A percentile compares a stretch with the other conserved stretches of the same genome.
These are phyloP conservation scores for Russula abietina DNA, from an alignment of 768 basidiomycete genomes.

Conservation along the genomic window DNA sequence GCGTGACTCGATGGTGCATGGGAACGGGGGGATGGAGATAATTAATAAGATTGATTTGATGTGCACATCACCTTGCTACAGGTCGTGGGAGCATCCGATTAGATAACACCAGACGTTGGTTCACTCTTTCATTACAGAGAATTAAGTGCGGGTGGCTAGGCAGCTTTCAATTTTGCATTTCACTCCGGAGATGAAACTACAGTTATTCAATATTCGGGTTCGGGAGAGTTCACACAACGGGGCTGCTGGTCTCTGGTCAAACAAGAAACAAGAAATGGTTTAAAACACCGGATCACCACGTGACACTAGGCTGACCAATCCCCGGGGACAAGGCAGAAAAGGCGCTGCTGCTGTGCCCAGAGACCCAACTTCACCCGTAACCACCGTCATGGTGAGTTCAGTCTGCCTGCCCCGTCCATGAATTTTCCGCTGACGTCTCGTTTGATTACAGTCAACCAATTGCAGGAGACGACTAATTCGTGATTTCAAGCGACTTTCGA, in stretches of 20 bases:
- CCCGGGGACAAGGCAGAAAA: slow-evolving; percentile 5
- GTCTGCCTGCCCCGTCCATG: background rate
- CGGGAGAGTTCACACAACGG: too few species aligned
- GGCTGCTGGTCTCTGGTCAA: too few species aligned
- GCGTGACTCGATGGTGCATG: slow-evolving; percentile 8
- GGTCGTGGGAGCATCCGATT: background rate
- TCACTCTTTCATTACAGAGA: background rate
- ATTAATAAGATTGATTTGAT: background rate
- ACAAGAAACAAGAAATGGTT: background rate
- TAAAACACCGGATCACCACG: background rate
- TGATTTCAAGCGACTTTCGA: slow-evolving; percentile 93
- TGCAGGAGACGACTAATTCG: slow-evolving; percentile 94
- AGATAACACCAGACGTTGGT: too few species aligned
- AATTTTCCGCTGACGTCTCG: background rate
- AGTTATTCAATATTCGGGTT: too few species aligned
- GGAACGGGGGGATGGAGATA: background rate
- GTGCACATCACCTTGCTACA: background rate
- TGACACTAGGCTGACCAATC: slow-evolving; percentile 16
- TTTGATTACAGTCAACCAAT: slow-evolving; percentile 69
- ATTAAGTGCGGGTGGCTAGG: background rate
- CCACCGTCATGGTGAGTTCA: slow-evolving; percentile 21
- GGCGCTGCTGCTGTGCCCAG: slow-evolving; percentile 4
- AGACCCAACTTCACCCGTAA: slow-evolving; percentile 11
- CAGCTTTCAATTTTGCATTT: background rate
- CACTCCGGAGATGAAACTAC: slow-evolving; percentile 5